These are phyloP conservation scores for Hypomyces rosellus DNA, from an alignment of 2,329 filamentous ascomycete species.

Conservation along the genomic window DNA sequence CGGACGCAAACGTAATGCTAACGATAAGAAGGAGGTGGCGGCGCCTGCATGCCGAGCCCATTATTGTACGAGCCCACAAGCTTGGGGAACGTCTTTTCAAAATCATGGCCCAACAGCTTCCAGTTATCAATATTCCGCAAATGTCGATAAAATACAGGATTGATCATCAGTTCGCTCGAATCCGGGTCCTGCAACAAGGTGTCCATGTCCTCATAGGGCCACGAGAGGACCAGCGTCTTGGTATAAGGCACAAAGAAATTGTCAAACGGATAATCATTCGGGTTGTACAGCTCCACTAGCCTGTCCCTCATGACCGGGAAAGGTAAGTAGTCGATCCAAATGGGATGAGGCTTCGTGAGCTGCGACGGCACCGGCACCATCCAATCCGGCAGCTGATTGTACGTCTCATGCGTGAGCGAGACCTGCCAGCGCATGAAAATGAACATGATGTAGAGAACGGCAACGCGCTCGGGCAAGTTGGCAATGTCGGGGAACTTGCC, in stretches of 20 bases:
- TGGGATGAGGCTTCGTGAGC: conserved; percentile 61
- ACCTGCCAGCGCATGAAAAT: conserved; percentile 82
- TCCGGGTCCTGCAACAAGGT: conserved; percentile 55
- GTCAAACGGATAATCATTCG: conserved; percentile 58
- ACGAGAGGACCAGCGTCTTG: conserved; percentile 68
- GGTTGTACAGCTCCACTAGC: conserved; percentile 46
- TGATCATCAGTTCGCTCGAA: conserved; percentile 66
- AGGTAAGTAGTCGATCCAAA: conserved; percentile 77
- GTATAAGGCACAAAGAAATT: conserved; percentile 82
- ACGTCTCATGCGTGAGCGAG: conserved; percentile 71
- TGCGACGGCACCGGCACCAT: conserved; percentile 61
- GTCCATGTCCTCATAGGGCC: conserved; percentile 73
- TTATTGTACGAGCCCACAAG: conserved; percentile 14
- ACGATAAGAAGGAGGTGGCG: too few species aligned
- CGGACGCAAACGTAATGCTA: too few species aligned
- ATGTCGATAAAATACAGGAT: conserved; percentile 80
- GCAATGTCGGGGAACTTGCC: conserved; percentile 75
- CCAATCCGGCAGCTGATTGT: conserved; percentile 70
- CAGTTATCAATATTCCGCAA: conserved; percentile 71
- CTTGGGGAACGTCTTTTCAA: conserved; percentile 57
- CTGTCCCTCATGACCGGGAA: conserved; percentile 72
- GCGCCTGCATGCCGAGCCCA: neutral
- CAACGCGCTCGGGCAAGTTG: conserved; percentile 74
- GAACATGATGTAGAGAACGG: conserved; percentile 81
- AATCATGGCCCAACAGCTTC: conserved; percentile 62